phyloP scores from a whole-genome alignment of 495 filamentous ascomycete species.

The Cairneyella variabilis region DNA sequence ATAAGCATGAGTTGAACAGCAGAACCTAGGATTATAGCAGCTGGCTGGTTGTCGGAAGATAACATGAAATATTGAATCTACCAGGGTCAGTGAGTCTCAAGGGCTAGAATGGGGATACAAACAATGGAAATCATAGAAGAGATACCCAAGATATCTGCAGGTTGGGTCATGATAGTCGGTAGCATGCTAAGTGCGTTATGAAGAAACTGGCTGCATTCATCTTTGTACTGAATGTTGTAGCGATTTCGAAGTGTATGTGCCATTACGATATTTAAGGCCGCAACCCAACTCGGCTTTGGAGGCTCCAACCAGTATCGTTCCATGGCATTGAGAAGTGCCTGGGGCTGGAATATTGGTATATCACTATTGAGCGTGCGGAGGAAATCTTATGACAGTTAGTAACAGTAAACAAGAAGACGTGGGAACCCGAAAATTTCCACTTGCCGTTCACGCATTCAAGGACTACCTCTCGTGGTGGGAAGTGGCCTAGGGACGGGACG shows the following conservation, averaged over 20 bases:
- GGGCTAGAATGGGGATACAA: background rate
- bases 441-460: background rate
- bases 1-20: slow-evolving; percentile 4
- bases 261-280: slow-evolving; percentile 1
- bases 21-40: background rate
- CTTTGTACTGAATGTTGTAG: background rate
- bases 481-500: background rate
- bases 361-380: background rate
- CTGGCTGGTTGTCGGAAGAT: background rate
- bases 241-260: background rate
- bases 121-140: background rate
- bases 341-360: background rate
- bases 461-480: background rate
- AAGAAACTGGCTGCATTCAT: background rate
- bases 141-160: background rate
- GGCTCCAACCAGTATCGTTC: background rate
- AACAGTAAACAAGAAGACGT: too few species aligned
- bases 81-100: background rate
- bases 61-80: slow-evolving; percentile 5
- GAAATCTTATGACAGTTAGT: too few species aligned
- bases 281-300: background rate
- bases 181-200: slow-evolving; percentile 1
- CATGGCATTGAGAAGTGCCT: background rate
- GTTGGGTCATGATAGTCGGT: background rate
- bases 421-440: too few species aligned